phyloP scores from a whole-genome alignment of 169 alveolate species.

The Miamiensis avidus region DNA sequence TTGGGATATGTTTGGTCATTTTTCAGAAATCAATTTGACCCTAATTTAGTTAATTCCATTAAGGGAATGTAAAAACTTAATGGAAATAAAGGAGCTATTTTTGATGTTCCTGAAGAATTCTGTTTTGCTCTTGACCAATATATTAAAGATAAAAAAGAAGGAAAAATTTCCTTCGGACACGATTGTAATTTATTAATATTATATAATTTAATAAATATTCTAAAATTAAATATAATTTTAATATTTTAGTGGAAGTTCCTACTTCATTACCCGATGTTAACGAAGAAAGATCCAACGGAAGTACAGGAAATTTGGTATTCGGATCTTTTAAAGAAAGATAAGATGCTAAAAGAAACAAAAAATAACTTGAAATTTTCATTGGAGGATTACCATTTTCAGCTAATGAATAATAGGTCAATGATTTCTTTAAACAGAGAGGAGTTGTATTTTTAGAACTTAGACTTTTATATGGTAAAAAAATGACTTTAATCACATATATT shows the following conservation, averaged over 20 bases:
- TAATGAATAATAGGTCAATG: conserved; percentile 34
- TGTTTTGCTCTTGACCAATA: conserved; percentile 60
- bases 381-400: conserved; percentile 52
- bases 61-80: conserved; percentile 71
- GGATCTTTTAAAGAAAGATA: conserved; percentile 7
- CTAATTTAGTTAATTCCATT: conserved; percentile 46
- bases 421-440: conserved; percentile 27
- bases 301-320: conserved; percentile 16
- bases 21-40: conserved; percentile 61
- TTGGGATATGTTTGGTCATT: conserved; percentile 72
- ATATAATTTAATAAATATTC: conserved; percentile 35
- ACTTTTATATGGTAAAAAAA: conserved; percentile 23
- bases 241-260: background rate
- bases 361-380: conserved; percentile 51
- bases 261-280: background rate
- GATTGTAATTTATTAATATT: conserved; percentile 47
- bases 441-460: conserved; percentile 30
- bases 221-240: conserved; percentile 26
- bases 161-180: conserved; percentile 59
- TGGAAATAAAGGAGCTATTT: conserved; percentile 66
- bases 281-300: conserved; percentile 44
- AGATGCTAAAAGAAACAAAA: conserved; percentile 33
- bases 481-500: background rate
- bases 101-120: conserved; percentile 80
- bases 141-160: conserved; percentile 50